Conservation (phyloP, 306 rosid species). For the Alnus glutinosa region DNA sequence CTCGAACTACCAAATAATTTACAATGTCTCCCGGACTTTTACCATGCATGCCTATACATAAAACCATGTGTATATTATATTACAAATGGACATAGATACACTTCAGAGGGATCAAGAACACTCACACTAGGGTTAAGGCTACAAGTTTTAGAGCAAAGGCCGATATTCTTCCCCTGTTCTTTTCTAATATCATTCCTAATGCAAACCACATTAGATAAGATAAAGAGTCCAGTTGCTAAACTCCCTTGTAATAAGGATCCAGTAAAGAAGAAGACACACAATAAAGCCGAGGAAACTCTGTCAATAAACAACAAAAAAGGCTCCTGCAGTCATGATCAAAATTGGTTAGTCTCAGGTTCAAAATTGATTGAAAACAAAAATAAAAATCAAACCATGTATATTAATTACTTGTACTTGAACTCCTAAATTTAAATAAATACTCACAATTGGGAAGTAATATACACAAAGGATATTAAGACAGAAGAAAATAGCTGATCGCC, state of each 20-base stretch:
- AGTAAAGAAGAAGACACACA: not conserved
- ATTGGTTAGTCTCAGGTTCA: not conserved
- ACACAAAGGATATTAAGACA: not conserved
- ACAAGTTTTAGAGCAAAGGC: not conserved
- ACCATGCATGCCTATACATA: not conserved
- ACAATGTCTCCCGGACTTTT: not conserved
- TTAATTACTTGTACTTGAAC: not conserved
- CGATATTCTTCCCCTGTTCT: not conserved
- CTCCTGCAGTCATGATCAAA: not conserved
- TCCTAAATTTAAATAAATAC: not conserved
- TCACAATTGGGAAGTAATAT: not conserved
- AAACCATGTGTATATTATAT: not conserved
- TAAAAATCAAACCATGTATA: not conserved
- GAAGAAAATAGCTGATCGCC: not conserved
- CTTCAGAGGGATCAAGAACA: not conserved
- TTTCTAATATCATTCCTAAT: not conserved
- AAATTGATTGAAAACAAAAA: not conserved
- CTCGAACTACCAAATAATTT: too few relatives aligned
- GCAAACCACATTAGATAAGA: not conserved
- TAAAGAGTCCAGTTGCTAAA: not conserved
- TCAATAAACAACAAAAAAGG: not conserved
- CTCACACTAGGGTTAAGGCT: not conserved
- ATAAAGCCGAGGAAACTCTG: not conserved
- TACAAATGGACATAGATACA: too few relatives aligned
- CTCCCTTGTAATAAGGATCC: not conserved